Evolutionary conservation across 306 rosid species (phyloP).

Genomic region (Trifolium subterraneum): DNA sequence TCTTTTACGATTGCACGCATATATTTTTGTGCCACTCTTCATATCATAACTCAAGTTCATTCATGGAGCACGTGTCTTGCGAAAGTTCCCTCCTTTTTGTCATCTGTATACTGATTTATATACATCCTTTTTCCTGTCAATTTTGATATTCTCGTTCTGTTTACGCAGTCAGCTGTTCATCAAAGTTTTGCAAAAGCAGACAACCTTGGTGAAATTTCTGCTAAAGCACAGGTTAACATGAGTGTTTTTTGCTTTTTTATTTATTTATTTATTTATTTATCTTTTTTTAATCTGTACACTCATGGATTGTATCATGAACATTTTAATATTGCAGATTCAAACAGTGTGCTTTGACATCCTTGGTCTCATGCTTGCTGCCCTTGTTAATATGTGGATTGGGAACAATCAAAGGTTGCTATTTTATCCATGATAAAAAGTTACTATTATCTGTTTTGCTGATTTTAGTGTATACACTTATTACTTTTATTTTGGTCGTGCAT

Average conservation of each 20-base stretch:
- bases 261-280: too few relatives aligned
- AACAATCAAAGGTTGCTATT: conserved; percentile 65
- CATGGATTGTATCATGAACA: conserved; percentile 16
- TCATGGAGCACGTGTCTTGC: not conserved
- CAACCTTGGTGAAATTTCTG: conserved; percentile 93
- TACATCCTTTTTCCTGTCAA: conserved; percentile 27
- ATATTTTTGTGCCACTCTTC: not conserved
- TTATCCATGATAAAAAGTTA: conserved; percentile 12
- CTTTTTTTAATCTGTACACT: not conserved
- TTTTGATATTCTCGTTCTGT: conserved; percentile 39
- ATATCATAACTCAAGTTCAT: not conserved
- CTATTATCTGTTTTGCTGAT: conserved; percentile 6
- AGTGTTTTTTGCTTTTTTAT: not conserved
- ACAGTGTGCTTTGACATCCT: conserved; percentile 96
- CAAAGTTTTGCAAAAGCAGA: conserved; percentile 89
- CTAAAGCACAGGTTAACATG: conserved; percentile 81
- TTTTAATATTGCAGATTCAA: conserved; percentile 71
- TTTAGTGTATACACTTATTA: too few relatives aligned
- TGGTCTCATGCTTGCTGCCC: conserved; percentile 81
- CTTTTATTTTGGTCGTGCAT: too few relatives aligned
- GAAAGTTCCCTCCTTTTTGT: not conserved
- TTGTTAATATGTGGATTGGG: conserved; percentile 65
- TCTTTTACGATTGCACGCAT: not conserved
- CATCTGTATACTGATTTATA: conserved; percentile 28
- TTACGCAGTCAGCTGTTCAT: conserved; percentile 81